Base-by-base conservation (phyloP, 192 early-diverging fungal genomes). In the Diversispora epigaea region DNA sequence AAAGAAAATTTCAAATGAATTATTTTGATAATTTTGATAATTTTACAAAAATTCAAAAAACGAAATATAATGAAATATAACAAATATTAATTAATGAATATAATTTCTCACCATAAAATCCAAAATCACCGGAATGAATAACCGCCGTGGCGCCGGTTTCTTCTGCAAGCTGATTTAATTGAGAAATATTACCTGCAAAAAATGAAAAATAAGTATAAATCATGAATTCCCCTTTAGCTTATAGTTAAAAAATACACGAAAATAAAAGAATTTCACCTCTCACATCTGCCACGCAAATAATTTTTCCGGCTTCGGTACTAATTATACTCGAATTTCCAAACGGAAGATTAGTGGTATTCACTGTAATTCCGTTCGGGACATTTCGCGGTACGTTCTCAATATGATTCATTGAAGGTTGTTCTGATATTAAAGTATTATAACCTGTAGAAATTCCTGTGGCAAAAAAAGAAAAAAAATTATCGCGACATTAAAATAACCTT, bases 81-180 rank as follows among this genome's bases (percentile, higher is more conserved):
- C 25, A 62, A 22, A 45, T 6, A 70, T 22, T 43, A 6, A 14
- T 6, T 54, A 52, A 52, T 0, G 25, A 21, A 43, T 4, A 73
- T 19, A 39, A 32, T 32, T n/a, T 32, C 43, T 66, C 78, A 86
- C 87, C 87, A 79, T 87, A 89, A 63, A 89, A 89, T 40, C 86
- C 86, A 72, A 89, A 89, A 76, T 89, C 87, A 32, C 87, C 87
- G 22, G 86, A 84, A 50, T 89, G 87, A 43, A 89, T 85, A 41
- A 89, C 79, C 68, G 80, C 70, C 44, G 81, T 78, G 6, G 87
- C 87, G 45, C 84, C 83, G 8, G 84, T 81, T 54, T 86, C 82
- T 56, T 83, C 82, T 52, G 85, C 87, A 17, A 89, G 78, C 45
- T 79, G 70, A 73, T 89, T 87, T 11, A 89, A 75, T 73, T 86